These are phyloP conservation scores for Nemophila menziesii DNA, from an alignment of 257 asterid genomes.

Conservation along the genomic window DNA sequence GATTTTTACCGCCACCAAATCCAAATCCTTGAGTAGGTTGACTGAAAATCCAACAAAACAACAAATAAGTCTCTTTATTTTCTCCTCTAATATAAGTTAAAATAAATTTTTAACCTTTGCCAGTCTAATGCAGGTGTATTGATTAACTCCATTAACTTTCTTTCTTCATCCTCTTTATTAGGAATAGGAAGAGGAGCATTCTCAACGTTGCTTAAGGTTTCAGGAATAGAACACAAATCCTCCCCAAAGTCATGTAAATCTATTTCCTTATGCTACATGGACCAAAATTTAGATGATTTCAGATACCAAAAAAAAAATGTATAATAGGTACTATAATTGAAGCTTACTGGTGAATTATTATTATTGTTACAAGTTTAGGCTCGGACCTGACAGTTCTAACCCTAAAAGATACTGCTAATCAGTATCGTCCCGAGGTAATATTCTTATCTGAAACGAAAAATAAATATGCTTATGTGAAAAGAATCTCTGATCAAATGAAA, in stretches of 20 bases:
- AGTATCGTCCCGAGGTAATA: no score
- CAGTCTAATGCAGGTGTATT: conserved; percentile 84
- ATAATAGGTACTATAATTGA: no score
- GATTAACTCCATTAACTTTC: conserved; percentile 59
- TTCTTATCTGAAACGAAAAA: no score
- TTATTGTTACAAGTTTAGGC: no score
- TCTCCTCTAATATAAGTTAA: conserved; percentile 1
- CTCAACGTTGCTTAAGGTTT: conserved; percentile 34
- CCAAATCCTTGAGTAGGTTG: conserved; percentile 78
- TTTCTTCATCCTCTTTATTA: conserved; percentile 72
- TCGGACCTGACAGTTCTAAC: no score
- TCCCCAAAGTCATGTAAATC: conserved; percentile 93
- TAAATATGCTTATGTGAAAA: no score
- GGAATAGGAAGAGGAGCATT: conserved; percentile 47
- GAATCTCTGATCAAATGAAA: no score
- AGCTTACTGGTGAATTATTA: no score
- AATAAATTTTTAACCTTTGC: conserved; percentile 49
- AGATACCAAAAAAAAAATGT: background rate
- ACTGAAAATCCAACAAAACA: conserved; percentile 29
- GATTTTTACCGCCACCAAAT: conserved; percentile 69
- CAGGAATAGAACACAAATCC: conserved; percentile 86
- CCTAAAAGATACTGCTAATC: no score
- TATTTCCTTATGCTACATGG: conserved; percentile 62
- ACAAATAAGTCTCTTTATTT: background rate
- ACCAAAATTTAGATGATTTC: background rate